These are phyloP conservation scores for Kodamaea suecica DNA, from an alignment of 1,139 yeast species.

Conservation along the genomic window DNA sequence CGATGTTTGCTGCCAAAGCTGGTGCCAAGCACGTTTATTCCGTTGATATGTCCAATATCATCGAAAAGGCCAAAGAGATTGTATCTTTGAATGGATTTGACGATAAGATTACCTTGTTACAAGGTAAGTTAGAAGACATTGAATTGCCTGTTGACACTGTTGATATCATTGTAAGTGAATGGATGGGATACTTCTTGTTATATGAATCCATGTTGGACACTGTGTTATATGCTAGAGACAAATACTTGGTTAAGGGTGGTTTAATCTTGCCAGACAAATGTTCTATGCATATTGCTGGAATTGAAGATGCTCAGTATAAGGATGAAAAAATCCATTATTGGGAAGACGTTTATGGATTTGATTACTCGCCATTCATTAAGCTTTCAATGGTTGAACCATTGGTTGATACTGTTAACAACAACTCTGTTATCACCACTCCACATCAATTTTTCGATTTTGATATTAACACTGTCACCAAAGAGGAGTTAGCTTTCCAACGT, in stretches of 20 bases:
- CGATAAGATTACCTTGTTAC: conserved; percentile 83
- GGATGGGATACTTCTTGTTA: conserved; percentile 98
- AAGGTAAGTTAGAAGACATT: conserved; percentile 95
- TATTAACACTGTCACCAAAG: conserved; percentile 81
- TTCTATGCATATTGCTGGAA: conserved; percentile 83
- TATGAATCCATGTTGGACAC: conserved; percentile 99
- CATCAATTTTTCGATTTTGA: conserved; percentile 76
- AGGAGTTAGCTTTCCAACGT: conserved; percentile 72
- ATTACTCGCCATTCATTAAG: conserved; percentile 69
- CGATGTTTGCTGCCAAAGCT: conserved; percentile 98
- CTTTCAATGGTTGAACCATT: conserved; percentile 90
- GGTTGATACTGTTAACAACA: conserved; percentile 87
- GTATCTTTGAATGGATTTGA: conserved; percentile 79
- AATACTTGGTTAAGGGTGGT: conserved; percentile 82
- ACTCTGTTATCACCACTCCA: conserved; percentile 71
- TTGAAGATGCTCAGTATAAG: conserved; percentile 93
- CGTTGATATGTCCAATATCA: conserved; percentile 95
- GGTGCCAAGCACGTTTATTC: conserved; percentile 98
- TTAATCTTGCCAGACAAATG: conserved; percentile 95
- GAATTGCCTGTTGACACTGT: conserved; percentile 73
- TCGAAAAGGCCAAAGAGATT: conserved; percentile 88
- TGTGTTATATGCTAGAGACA: conserved; percentile 90
- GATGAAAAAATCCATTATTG: conserved; percentile 91
- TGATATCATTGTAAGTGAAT: conserved; percentile 93
- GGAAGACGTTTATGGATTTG: conserved; percentile 97